Evolutionary conservation across 2,329 filamentous ascomycete genomes (phyloP), one percentile per base, ranked within the genome.

Genomic region (Apiospora phragmitis): DNA sequence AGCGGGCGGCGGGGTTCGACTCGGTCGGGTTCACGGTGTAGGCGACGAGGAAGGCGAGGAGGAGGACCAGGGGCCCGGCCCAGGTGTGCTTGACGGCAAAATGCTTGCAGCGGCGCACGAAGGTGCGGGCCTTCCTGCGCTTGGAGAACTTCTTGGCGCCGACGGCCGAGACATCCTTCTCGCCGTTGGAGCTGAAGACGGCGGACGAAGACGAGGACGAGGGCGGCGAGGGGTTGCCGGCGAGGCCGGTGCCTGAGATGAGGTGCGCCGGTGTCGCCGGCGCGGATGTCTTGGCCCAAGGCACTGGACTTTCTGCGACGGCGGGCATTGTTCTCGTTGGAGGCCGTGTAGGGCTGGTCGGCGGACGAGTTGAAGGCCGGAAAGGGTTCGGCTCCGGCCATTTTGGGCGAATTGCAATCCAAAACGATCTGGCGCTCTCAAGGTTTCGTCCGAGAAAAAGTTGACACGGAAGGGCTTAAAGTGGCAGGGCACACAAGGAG

Each of bases 21-120:
- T 91, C 86, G 76, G 88, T 90, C 6, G 95, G 95, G 79, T 94
- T 92, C 78, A 93, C 80, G 74, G 90, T 89, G 83, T 95, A 98
- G 72, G 90, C 85, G 67, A 86, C 82, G 71, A 93, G 83, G 78
- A 95, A 86, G 78, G 90, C 76, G 71, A 87, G 72, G 71, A 94
- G 82, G 71, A 97, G 83, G 74, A 92, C 80, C 71, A 96, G 87
- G 32, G 95, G 95, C 43, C 90, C 79, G 71, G 87, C 82, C 81
- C 85, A 91, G 65, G 89, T 91, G 80, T 90, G 88, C 80, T 89
- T 90, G 76, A 88, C 75, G 71, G 81, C 81, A 72, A 79, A 84
- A 75, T 80, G 79, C 79, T 88, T 86, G 78, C 83, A 85, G 78
- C 89, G 87, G 75, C 87, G 87, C 47, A 87, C 78, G 70, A 86